These are phyloP conservation scores for Sclerospora graminicola DNA, from an alignment of 352 stramenopile genomes.

Conservation along the genomic window DNA sequence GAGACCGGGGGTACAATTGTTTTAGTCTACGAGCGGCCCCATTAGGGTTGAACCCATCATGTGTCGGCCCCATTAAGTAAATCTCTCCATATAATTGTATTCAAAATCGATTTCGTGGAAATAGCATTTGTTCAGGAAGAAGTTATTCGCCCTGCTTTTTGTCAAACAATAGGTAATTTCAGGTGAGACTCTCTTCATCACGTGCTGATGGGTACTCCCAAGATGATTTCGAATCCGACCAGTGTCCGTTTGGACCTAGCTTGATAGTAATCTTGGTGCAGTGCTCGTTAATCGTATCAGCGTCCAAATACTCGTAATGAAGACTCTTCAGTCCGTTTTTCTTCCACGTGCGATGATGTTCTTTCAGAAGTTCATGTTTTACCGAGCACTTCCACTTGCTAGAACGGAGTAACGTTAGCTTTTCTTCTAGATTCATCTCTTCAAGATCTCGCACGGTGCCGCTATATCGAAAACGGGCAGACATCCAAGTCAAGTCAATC, in stretches of 20 bases:
- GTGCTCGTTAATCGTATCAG: conserved; percentile 21
- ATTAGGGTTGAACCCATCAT: too few species aligned
- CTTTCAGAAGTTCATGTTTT: conserved; percentile 40
- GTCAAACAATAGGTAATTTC: too few species aligned
- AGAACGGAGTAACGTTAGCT: conserved; percentile 24
- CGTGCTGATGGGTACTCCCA: conserved; percentile 15
- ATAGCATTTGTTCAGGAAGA: too few species aligned
- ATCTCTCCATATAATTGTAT: too few species aligned
- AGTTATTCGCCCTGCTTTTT: too few species aligned
- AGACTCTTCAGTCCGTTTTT: conserved; percentile 38
- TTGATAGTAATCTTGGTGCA: conserved; percentile 44
- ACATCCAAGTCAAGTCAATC: neutral
- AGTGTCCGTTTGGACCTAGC: conserved; percentile 33
- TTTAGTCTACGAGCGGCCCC: too few species aligned
- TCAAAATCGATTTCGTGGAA: too few species aligned
- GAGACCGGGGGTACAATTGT: too few species aligned
- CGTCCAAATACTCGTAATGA: conserved; percentile 33
- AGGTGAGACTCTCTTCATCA: too few species aligned
- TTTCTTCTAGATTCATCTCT: conserved; percentile 29
- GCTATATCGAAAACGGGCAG: conserved; percentile 10
- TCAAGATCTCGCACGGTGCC: conserved; percentile 40
- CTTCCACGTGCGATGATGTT: conserved; percentile 43
- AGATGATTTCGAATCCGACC: conserved; percentile 44
- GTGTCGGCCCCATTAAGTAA: too few species aligned
- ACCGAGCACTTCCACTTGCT: conserved; percentile 51